Percentiles rank a stretch among this genome's conserved stretches.
Conservation (phyloP, 2,329 filamentous ascomycete genomes). For the Taxawa tesnikishii region DNA sequence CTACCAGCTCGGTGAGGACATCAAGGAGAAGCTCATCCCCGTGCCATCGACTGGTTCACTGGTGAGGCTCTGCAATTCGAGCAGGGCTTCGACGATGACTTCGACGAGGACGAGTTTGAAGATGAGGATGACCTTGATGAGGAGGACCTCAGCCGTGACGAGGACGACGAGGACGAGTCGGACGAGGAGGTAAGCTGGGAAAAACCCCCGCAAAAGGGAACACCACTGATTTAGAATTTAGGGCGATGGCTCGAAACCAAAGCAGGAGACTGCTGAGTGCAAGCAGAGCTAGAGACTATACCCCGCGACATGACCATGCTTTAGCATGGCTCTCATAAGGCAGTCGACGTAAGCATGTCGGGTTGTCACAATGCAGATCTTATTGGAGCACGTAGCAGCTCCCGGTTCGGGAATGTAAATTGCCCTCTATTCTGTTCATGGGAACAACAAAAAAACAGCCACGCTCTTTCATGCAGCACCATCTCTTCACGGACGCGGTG, state of each 20-base stretch:
- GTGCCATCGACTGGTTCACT: conserved; percentile 98
- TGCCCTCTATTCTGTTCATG: conserved; percentile 2
- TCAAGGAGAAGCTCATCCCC: conserved; percentile 99
- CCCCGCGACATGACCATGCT: too few species aligned
- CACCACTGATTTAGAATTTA: conserved; percentile 22
- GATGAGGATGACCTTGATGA: conserved; percentile 85
- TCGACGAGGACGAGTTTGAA: conserved; percentile 73
- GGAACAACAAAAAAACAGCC: conserved; percentile 5
- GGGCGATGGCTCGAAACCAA: conserved; percentile 81
- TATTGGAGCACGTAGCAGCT: too few species aligned
- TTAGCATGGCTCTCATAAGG: too few species aligned
- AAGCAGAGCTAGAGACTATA: conserved; percentile 79
- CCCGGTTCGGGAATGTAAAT: too few species aligned
- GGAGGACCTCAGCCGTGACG: conserved; percentile 70
- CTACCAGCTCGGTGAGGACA: conserved; percentile 97
- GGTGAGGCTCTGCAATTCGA: conserved; percentile 95
- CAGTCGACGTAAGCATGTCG: too few species aligned
- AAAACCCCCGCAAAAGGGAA: conserved; percentile 1
- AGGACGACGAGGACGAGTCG: conserved; percentile 48
- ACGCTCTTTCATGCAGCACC: conserved; percentile 9
- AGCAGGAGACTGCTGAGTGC: conserved; percentile 90
- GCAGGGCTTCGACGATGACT: conserved; percentile 76
- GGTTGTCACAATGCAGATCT: too few species aligned
- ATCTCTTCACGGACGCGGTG: too few species aligned
- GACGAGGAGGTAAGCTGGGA: conserved; percentile 35